Base-by-base conservation (phyloP, 768 basidiomycete genomes). In the Cystobasidium ongulense region DNA sequence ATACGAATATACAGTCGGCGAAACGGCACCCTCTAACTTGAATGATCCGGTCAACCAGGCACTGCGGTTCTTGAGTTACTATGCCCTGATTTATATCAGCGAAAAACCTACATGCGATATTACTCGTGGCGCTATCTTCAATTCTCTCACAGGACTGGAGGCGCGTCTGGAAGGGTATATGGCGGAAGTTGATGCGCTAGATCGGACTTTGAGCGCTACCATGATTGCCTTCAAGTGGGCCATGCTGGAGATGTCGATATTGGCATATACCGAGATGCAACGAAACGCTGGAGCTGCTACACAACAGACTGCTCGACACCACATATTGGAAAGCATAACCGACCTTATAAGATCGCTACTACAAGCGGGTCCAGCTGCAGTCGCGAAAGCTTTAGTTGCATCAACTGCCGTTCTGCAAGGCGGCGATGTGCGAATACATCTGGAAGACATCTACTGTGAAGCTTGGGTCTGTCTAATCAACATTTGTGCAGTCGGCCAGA, bases 391-490 rank as follows among this genome's bases (percentile, higher is more conserved):
- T 0, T 77, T 88, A 29, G 81, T 82, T 67, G 68, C 72, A 15
- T 80, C 80, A 11, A 76, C 80, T 18, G 75, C 78, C 13, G 76
- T 84, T 2, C 83, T 84, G 75, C 81, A 79, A 5, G 78, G 78
- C 0, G 62, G 81, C 27, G 79, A 82, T 23, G 33, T 35, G 0
- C 31, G 54, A 10, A 23, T 35, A 35, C 79, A 81, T 41, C 75
- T 85, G 53, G 75, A 82, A 15, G 82, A 84, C 75, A 83, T 82
- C 52, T 83, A 84, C 0, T 84, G 86, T 1, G 88, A 91, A 77
- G 76, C 89, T 21, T 95, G 92, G 93, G 83, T 91, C 61, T 86
- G 86, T 41, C 78, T 92, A 25, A 83, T 90, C 39, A 87, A 90
- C 76, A 77, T 90, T n/a, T 85, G 5, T 64, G 77, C 31, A 79